phyloP scores from a whole-genome alignment of 352 stramenopile genomes.

The Phytopythium delawarense region DNA sequence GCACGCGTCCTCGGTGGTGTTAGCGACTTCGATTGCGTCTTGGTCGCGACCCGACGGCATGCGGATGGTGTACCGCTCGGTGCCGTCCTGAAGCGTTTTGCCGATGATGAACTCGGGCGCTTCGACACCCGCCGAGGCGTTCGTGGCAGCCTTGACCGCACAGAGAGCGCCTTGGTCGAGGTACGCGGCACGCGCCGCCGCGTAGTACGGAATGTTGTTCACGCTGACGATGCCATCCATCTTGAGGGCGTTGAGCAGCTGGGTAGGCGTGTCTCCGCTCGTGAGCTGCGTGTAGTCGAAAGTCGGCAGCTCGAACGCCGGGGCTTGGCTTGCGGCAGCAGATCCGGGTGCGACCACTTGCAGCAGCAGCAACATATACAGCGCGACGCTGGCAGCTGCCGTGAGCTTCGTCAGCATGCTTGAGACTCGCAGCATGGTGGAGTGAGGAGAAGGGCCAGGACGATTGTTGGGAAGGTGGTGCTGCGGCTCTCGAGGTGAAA shows the following conservation, averaged over 20 bases:
- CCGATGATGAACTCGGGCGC: slow-evolving; percentile 37
- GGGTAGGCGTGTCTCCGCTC: slow-evolving; percentile 22
- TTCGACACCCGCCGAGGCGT: slow-evolving; percentile 12
- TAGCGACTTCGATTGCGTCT: slow-evolving; percentile 12
- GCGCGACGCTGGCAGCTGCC: background rate
- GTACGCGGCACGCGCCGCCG: slow-evolving; percentile 35
- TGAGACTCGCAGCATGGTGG: slow-evolving; percentile 19
- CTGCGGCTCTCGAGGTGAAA: background rate
- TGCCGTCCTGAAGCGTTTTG: slow-evolving; percentile 62
- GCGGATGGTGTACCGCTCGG: slow-evolving; percentile 69
- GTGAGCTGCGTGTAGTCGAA: slow-evolving; percentile 53
- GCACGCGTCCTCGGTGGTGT: slow-evolving; percentile 27
- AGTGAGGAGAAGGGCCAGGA: background rate
- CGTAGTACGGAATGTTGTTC: slow-evolving; percentile 54
- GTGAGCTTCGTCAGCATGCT: slow-evolving; percentile 12
- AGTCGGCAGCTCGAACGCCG: slow-evolving; percentile 39
- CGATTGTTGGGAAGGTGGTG: background rate
- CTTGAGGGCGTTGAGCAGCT: slow-evolving; percentile 50
- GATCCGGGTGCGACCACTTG: slow-evolving; percentile 14
- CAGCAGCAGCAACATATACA: slow-evolving; percentile 10
- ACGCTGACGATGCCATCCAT: slow-evolving; percentile 66
- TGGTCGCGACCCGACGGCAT: slow-evolving; percentile 38
- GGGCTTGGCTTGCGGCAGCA: slow-evolving; percentile 17
- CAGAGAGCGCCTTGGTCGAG: slow-evolving; percentile 42
- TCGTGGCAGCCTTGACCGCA: slow-evolving; percentile 26